Base-by-base conservation (phyloP, 23 red algal genomes). In the Pyropia haitanensis region DNA sequence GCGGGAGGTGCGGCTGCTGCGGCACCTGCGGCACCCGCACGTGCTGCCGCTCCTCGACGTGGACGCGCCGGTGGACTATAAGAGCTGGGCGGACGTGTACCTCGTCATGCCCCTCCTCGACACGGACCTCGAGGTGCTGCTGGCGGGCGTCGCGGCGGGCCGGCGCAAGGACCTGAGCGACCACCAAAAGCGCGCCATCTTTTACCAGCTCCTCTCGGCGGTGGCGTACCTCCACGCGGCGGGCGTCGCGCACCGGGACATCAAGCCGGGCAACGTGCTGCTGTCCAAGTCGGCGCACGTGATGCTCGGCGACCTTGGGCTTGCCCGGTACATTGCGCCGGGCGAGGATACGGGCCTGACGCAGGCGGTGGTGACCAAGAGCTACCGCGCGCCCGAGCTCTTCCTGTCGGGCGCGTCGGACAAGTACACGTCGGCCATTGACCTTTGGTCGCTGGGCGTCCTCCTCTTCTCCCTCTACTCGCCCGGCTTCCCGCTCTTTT, bases 371-470 rank as follows among this genome's bases (percentile, higher is more conserved):
- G 85, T 60, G 18, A 95, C 91, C 49, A 70, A 70, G 15, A 29
- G 73, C 17, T 85, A 88, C 58, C 71, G 76, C 50, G 91, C 91
- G 17, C 91, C 91, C 2, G 91, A 95, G 68, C 72, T 95, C 26
- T 58, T 71, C 30, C 68, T 98, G 14, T 80, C 77, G n/a, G 75
- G 72, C 4, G 25, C 58, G 30, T 64, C 71, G 15, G 57, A 67
- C 0, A 58, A 57, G 16, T 98, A 98, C 72, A 81, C 73, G 32
- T 84, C 66, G 21, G 81, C 82, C 33, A 80, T 98, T 50, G 94
- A 98, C 64, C 81, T 98, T 32, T 98, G 94, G 94, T 79, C 79
- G 27, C 80, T 77, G 23, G 94, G 86, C 16, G 91, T 87, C 76
- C 84, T 98, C 23, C 75, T 98, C 23, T 82, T 77, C 20, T 80